Evolutionary conservation across 2,329 filamentous ascomycete species (phyloP).

Genomic region (Talaromyces piceae): DNA sequence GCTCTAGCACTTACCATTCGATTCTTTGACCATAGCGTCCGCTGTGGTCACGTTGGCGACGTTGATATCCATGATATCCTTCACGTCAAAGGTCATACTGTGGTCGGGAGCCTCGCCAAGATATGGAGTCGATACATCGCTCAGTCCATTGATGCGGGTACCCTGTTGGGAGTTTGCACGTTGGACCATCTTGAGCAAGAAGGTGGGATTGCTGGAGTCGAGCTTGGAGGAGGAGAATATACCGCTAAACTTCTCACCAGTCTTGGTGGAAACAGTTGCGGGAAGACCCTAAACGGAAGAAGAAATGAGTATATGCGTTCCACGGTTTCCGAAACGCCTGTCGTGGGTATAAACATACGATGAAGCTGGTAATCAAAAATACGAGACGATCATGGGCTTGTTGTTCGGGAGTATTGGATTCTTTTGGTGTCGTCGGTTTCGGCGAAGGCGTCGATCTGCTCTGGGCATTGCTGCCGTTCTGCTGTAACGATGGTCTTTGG

Average conservation of each 20-base stretch:
- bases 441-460: conserved; percentile 34
- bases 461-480: conserved; percentile 47
- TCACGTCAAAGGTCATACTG: conserved; percentile 54
- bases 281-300: conserved; percentile 46
- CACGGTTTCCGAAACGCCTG: background rate
- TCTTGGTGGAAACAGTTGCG: conserved; percentile 50
- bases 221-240: conserved; percentile 52
- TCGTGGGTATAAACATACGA: conserved; percentile 40
- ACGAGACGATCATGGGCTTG: conserved; percentile 55
- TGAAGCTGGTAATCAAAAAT: conserved; percentile 52
- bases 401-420: conserved; percentile 48
- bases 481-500: conserved; percentile 45
- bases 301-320: too few species aligned
- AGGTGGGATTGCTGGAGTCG: conserved; percentile 46
- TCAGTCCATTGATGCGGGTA: conserved; percentile 35
- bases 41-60: conserved; percentile 48
- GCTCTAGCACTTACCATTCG: conserved; percentile 35
- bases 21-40: conserved; percentile 43
- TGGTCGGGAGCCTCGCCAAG: conserved; percentile 39
- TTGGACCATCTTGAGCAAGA: conserved; percentile 61
- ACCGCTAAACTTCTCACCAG: conserved; percentile 54
- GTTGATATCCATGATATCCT: conserved; percentile 52
- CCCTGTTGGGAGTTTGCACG: conserved; percentile 35
- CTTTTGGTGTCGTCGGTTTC: conserved; percentile 36
- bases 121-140: conserved; percentile 31